Base-by-base conservation (phyloP, 2,329 filamentous ascomycete species). In the Alternaria metachromatica region DNA sequence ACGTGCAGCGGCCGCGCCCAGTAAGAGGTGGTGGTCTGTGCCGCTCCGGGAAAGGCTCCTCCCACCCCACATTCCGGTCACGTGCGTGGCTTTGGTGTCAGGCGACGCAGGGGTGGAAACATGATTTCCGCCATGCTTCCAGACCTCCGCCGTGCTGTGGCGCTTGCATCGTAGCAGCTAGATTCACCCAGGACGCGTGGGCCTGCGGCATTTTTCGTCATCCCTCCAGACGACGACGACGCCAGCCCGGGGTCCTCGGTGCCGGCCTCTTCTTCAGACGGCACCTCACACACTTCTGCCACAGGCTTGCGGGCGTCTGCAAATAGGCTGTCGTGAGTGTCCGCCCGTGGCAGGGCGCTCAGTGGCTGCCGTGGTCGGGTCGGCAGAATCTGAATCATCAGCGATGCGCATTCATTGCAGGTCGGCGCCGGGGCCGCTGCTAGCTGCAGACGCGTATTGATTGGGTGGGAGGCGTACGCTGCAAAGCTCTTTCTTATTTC, bases 401-500 rank as follows among this genome's bases (percentile, higher is more conserved):
- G 28, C 53, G 25, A 57, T 57, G 58, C 58, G 51, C 50, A 46
- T 48, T 30, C 30, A 50, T 26, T 46, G 21, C 53, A 48, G 30
- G 46, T 23, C 55, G 30, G n/a, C 41, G 61, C 61, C 44, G 15
- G 57, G 53, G 18, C 55, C 43, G 49, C 13, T 23, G 21, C 28
- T 25, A 9, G 44, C 46, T 53, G 50, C 59, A 30, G 13, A 18
- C 23, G 13, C 1, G 25, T 3, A 15, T 28, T 64, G 46, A 76
- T 75, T 75, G 68, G 72, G 60, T 63, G 66, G 68, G 70, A 68
- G 58, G 63, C 64, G 64, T 55, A 64, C 68, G 18, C 53, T 45
- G 53, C n/a, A 51, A 58, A 53, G 57, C 56, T 63, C 64, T 67
- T 60, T 58, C 61, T 72, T 64, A 67, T 69, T 67, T 71, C 67